Evolutionary conservation across 495 filamentous ascomycete genomes (phyloP), one percentile per base, ranked within the genome.

Genomic region (Copromyces sp.): DNA sequence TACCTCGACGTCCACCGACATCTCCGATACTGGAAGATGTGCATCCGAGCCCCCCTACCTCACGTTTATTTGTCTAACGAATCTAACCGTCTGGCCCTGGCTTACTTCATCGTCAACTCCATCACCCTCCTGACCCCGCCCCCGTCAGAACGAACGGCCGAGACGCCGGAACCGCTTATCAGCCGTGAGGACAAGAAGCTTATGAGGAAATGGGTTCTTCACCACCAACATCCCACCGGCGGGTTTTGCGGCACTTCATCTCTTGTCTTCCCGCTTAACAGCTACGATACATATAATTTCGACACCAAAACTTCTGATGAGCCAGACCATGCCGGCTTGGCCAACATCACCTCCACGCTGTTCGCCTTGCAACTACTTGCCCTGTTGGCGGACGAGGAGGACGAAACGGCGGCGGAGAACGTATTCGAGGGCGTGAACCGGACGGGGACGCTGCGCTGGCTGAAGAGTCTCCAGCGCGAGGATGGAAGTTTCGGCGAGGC

Each of bases 401-500:
- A 86, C 17, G 53, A 61, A 6, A 24, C 53, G 29, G 53, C 53
- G 6, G 81, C 76, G 14, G 78, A 76, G 17, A 74, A 77, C 1
- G 78, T 80, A 14, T 86, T 83, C 39, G 72, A 71, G 11, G 80
- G 90, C 8, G 89, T 98, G 20, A 88, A 91, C 76, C 87, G 91
- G 72, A 83, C 75, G 61, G 87, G 87, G 71, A 91, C 91, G 76
- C 80, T 98, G 73, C 77, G 81, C 41, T 96, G 94, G 91, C 83
- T 99, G 69, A 86, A 83, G 71, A 88, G 81, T 72, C 77, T 98
- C 82, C 95, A 99, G 85, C 87, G 94, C 16, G 80, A 82, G 3
- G 91, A 98, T 79, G 95, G 95, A 16, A 95, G 94, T 76, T 99
- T 99, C 82, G 96, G 95, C 3, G 94, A 99, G 80, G 85, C 90